Conservation (phyloP, 2,329 filamentous ascomycete genomes). For the Claviceps sp. region DNA sequence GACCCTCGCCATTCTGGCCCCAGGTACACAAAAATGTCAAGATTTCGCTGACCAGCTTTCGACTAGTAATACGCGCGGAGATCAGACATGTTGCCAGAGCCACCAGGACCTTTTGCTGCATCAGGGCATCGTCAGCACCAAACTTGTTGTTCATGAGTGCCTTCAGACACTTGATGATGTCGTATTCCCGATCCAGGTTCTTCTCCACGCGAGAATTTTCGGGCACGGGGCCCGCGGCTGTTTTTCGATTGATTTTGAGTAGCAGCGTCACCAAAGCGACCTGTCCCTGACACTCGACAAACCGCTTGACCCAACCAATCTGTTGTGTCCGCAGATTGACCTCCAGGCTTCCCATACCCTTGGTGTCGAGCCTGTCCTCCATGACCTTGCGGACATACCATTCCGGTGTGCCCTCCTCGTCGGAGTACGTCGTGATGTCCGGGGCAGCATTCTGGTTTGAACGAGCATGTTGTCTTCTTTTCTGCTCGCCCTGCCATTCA, state of each 20-base stretch:
- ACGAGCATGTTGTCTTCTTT: constrained; percentile 62
- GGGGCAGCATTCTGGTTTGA: constrained; percentile 56
- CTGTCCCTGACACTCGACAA: constrained; percentile 94
- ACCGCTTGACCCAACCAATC: constrained; percentile 92
- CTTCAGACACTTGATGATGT: constrained; percentile 95
- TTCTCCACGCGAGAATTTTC: constrained; percentile 50
- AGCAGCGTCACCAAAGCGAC: constrained; percentile 90
- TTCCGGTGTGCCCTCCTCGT: constrained; percentile 91
- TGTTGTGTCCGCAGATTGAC: constrained; percentile 93
- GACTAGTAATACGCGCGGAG: constrained; percentile 76
- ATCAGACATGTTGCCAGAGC: constrained; percentile 78
- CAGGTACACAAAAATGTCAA: constrained; percentile 93
- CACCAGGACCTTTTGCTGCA: constrained; percentile 80
- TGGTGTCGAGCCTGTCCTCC: constrained; percentile 85
- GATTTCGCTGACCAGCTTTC: constrained; percentile 92
- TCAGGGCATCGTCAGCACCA: constrained; percentile 86
- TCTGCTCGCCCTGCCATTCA: constrained; percentile 90
- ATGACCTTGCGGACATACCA: constrained; percentile 97
- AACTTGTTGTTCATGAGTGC: constrained; percentile 99
- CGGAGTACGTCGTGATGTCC: constrained; percentile 63
- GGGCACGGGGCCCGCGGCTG: constrained; percentile 57
- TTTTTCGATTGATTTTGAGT: constrained; percentile 83
- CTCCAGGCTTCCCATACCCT: constrained; percentile 82
- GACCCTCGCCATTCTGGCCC: constrained; percentile 70
- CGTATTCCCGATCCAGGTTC: constrained; percentile 83